A percentile compares a stretch with the other conserved stretches of the same genome.
Conservation (phyloP, 805 yeast genomes). For the Starmerella tilneyi region DNA sequence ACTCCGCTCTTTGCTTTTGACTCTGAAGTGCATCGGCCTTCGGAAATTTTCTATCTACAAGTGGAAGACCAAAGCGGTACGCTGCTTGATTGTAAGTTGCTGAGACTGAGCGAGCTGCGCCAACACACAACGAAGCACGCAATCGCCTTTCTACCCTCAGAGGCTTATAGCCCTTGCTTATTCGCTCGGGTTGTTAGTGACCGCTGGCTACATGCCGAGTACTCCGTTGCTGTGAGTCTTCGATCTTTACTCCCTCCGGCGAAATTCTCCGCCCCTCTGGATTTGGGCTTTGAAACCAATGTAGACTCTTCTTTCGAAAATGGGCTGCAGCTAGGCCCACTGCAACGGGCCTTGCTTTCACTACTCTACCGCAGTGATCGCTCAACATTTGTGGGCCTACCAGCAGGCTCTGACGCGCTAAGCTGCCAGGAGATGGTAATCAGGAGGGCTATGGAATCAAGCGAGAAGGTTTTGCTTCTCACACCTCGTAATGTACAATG, state of each 20-base stretch:
- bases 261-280: not conserved
- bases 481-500: not conserved
- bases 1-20: slow-evolving; percentile 77
- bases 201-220: slow-evolving; percentile 71
- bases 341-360: slow-evolving; percentile 8
- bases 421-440: not conserved
- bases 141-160: not conserved
- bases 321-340: not conserved
- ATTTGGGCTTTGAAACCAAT: not conserved
- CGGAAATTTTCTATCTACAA: slow-evolving; percentile 56
- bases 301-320: not conserved
- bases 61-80: slow-evolving; percentile 76
- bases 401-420: slow-evolving; percentile 5
- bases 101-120: not conserved
- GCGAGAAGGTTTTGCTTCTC: slow-evolving; percentile 3
- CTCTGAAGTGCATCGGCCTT: slow-evolving; percentile 45
- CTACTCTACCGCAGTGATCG: slow-evolving; percentile 4
- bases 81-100: slow-evolving; percentile 39
- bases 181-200: slow-evolving; percentile 68
- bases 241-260: slow-evolving; percentile 45
- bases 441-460: not conserved
- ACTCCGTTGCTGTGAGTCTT: slow-evolving; percentile 50
- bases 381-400: slow-evolving; percentile 48
- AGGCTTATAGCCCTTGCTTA: slow-evolving; percentile 43
- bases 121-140: not conserved